phyloP scores from a whole-genome alignment of 805 yeast genomes.

The Metschnikowia baotianmanensis region DNA sequence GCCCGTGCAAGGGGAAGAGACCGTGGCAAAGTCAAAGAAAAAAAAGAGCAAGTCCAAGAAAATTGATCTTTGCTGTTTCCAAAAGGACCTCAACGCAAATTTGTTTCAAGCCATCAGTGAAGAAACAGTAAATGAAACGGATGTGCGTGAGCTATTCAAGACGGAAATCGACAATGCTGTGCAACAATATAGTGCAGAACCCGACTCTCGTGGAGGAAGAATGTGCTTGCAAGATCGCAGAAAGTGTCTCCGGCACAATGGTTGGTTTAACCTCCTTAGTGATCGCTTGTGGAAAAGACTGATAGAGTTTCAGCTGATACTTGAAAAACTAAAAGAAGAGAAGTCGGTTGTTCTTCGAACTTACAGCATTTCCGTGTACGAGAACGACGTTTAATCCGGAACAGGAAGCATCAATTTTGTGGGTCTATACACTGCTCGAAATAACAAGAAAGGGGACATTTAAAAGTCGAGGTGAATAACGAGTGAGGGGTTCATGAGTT shows the following conservation, averaged over 20 bases:
- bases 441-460: not conserved
- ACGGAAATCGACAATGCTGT: conserved; percentile 20
- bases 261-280: conserved; percentile 43
- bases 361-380: conserved; percentile 34
- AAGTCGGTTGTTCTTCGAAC: conserved; percentile 32
- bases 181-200: conserved; percentile 13
- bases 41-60: conserved; percentile 29
- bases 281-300: conserved; percentile 31
- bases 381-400: too few species aligned
- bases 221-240: conserved; percentile 53
- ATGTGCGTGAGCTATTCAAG: conserved; percentile 13
- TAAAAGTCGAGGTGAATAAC: not conserved
- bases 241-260: conserved; percentile 55
- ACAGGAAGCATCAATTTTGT: too few species aligned
- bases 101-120: conserved; percentile 1
- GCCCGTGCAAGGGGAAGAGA: conserved; percentile 10
- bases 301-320: conserved; percentile 34
- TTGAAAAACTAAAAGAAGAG: conserved; percentile 28
- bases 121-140: not conserved
- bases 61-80: conserved; percentile 55
- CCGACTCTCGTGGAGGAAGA: not conserved
- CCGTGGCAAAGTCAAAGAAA: conserved; percentile 18
- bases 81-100: conserved; percentile 24
- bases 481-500: not conserved
- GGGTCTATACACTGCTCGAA: conserved; percentile 1